A percentile compares a stretch with the other conserved stretches of the same genome.
Conservation (phyloP, 352 stramenopile species). For the Phytophthora gonapodyides region DNA sequence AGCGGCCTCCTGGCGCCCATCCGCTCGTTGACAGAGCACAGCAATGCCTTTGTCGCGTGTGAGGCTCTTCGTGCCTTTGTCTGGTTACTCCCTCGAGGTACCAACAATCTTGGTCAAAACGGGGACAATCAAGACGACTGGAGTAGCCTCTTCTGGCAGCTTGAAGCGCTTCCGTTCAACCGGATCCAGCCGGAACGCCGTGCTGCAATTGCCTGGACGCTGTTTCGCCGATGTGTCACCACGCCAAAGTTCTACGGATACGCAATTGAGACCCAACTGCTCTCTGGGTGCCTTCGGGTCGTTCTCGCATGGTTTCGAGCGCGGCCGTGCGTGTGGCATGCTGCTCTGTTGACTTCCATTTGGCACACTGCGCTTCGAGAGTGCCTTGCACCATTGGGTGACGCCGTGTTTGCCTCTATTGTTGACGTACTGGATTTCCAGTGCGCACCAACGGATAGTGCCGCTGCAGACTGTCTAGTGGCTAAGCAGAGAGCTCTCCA, state of each 20-base stretch:
- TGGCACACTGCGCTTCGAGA: slow-evolving; percentile 67
- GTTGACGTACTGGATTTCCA: slow-evolving; percentile 64
- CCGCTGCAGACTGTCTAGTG: slow-evolving; percentile 37
- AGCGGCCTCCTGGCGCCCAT: slow-evolving; percentile 56
- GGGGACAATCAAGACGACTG: slow-evolving; percentile 36
- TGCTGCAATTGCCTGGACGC: slow-evolving; percentile 58
- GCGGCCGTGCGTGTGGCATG: slow-evolving; percentile 73
- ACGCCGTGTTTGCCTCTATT: slow-evolving; percentile 54
- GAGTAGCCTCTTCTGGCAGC: slow-evolving; percentile 46
- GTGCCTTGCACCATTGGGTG: slow-evolving; percentile 38
- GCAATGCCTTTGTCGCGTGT: slow-evolving; percentile 58
- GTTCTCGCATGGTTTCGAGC: slow-evolving; percentile 64
- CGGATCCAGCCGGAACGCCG: slow-evolving; percentile 57
- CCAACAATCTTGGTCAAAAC: not conserved
- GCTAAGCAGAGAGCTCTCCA: slow-evolving; percentile 61
- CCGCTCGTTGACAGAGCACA: slow-evolving; percentile 41
- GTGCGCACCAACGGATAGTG: slow-evolving; percentile 31
- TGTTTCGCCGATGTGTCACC: slow-evolving; percentile 65
- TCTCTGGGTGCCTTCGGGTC: slow-evolving; percentile 51
- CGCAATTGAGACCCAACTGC: slow-evolving; percentile 51
- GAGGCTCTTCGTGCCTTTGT: slow-evolving; percentile 71
- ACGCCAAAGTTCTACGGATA: slow-evolving; percentile 42
- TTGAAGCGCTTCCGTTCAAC: slow-evolving; percentile 50
- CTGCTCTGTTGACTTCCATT: slow-evolving; percentile 52
- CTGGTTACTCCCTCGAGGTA: slow-evolving; percentile 64